Base-by-base conservation (phyloP, 2,329 filamentous ascomycete species). In the Clonostachys rosea region DNA sequence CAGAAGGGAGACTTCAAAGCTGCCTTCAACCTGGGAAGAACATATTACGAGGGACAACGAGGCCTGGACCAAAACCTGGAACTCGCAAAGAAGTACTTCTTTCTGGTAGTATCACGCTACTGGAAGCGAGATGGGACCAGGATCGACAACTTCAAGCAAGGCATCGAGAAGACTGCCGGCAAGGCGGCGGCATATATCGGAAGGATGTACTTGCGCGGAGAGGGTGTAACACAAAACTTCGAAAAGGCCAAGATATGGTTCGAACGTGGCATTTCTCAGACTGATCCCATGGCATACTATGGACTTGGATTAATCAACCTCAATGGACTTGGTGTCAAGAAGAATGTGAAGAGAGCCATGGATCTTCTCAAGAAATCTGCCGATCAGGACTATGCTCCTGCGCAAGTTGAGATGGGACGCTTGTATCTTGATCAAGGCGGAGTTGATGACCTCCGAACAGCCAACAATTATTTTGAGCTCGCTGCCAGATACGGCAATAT, bases 171-270 rank as follows among this genome's bases (percentile, higher is more conserved):
- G 62, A 75, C 86, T 30, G 91, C 90, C 0, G 80, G 84, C 1
- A 95, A 91, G 64, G 87, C 91, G 0, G 91, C 91, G 5, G 91
- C 89, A 4, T 94, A 87, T 61, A 80, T 96, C 18, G 91, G 91
- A 2, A 78, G 89, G 45, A 96, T 96, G 86, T 92, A 90, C 61
- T 69, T 96, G 50, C 84, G 91, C 8, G 91, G 91, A 9, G 91
- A 96, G 61, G 90, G 89, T 13, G 82, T 90, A 51, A 76, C 83
- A 41, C 89, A 92, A 62, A 89, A 86, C 65, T 92, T 84, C 54
- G 79, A 82, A 30, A 83, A 84, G 49, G 91, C 91, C 4, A 78
- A 79, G 55, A 80, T 79, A 35, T 96, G 91, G 91, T 94, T 96
- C 62, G 84, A 84, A 46, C 85, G 89, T 7, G 91, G 91, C 35